A percentile compares a stretch with the other conserved stretches of the same genome.
Conservation (phyloP, 352 stramenopile genomes). For the Phytopythium kandeliae region DNA sequence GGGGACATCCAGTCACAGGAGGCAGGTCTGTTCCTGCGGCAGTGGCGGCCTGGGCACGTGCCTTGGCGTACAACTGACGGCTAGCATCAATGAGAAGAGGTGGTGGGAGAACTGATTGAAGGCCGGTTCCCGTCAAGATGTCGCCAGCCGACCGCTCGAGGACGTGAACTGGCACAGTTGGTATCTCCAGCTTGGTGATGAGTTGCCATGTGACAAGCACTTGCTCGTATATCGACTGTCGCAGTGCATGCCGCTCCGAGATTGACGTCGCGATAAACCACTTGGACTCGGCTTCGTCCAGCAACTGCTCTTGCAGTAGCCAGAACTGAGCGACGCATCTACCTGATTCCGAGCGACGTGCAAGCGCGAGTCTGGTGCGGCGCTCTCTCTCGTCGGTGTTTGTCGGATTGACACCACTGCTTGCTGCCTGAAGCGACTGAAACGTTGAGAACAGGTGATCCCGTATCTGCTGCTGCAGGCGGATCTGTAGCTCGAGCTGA, state of each 20-base stretch:
- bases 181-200: conserved; percentile 30
- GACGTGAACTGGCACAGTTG: conserved; percentile 12
- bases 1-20: neutral
- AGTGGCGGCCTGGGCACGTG: neutral
- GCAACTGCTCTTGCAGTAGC: conserved; percentile 13
- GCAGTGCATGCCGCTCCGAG: conserved; percentile 26
- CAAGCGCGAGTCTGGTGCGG: neutral
- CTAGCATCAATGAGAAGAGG: conserved; percentile 25
- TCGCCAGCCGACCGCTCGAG: conserved; percentile 23
- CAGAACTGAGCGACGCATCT: conserved; percentile 2
- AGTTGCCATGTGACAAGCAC: conserved; percentile 40
- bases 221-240: conserved; percentile 36
- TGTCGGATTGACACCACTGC: neutral
- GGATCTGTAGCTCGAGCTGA: conserved; percentile 37
- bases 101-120: conserved; percentile 27
- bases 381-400: conserved; percentile 3
- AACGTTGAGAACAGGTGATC: conserved; percentile 14
- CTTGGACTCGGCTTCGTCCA: conserved; percentile 23
- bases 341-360: neutral
- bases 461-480: conserved; percentile 22
- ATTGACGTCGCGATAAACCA: conserved; percentile 27
- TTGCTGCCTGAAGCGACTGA: neutral
- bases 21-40: neutral
- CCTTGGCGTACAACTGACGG: conserved; percentile 5
- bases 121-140: conserved; percentile 21